phyloP scores from a whole-genome alignment of 495 filamentous ascomycete species.

The Jackrogersella minutella region DNA sequence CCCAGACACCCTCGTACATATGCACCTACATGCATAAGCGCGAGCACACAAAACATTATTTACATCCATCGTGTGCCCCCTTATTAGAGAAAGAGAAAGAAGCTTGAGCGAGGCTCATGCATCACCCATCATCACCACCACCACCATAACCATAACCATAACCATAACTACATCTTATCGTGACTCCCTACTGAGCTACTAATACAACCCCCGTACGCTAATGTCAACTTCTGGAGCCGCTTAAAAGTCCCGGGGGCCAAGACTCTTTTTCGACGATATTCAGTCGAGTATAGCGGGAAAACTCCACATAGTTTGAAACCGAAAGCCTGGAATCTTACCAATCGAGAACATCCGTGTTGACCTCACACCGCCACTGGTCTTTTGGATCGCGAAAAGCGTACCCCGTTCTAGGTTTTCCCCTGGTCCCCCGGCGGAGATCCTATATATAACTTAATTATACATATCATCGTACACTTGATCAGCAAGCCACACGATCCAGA shows the following conservation, averaged over 20 bases:
- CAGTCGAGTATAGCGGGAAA: slow-evolving; percentile 25
- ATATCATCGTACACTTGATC: slow-evolving; percentile 16
- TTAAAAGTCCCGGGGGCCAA: slow-evolving; percentile 38
- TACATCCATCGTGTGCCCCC: slow-evolving; percentile 35
- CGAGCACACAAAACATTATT: slow-evolving; percentile 37
- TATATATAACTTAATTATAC: slow-evolving; percentile 40
- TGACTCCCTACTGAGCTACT: slow-evolving; percentile 11
- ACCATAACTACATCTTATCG: slow-evolving; percentile 10
- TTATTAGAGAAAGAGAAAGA: slow-evolving; percentile 16
- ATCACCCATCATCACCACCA: slow-evolving; percentile 14
- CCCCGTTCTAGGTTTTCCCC: slow-evolving; percentile 21
- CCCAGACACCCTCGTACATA: slow-evolving; percentile 37
- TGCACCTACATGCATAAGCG: slow-evolving; percentile 40
- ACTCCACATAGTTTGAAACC: slow-evolving; percentile 37
- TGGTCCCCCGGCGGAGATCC: slow-evolving; percentile 30
- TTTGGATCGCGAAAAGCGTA: slow-evolving; percentile 20
- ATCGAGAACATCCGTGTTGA: slow-evolving; percentile 33
- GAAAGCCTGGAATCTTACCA: slow-evolving; percentile 34
- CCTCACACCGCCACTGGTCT: slow-evolving; percentile 41
- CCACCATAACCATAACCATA: not conserved
- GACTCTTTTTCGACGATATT: slow-evolving; percentile 10
- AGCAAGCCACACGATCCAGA: slow-evolving; percentile 20
- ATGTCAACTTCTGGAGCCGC: slow-evolving; percentile 37
- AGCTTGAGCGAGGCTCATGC: slow-evolving; percentile 23
- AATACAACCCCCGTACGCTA: slow-evolving; percentile 27